Evolutionary conservation across 2,329 filamentous ascomycete genomes (phyloP), one percentile per base, ranked within the genome.

Genomic region (Sordariomycetes sp.): DNA sequence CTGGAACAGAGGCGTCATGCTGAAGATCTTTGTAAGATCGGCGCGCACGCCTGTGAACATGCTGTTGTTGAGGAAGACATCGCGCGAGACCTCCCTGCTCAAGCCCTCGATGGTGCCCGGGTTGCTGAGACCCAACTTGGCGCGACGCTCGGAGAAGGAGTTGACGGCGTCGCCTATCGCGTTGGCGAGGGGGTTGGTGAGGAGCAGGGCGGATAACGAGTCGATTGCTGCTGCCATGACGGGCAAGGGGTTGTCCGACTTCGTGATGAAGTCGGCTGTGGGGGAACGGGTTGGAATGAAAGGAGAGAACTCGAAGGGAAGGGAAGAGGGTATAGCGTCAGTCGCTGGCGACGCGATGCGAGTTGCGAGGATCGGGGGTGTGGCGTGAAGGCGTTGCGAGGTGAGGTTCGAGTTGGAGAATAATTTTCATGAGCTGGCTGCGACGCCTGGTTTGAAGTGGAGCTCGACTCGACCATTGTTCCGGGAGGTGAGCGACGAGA

Each of bases 11-110:
- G 92, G 92, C 38, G 80, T 77, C 59, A 94, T 77, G 72, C 87
- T 92, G 66, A 96, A 94, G 55, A 86, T 80, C 72, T 95, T 96
- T 57, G 87, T 95, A 57, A 96, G 70, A 63, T 98, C 92, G 59
- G 90, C 93, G 57, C 90, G 85, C 59, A 98, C 75, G 52, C 92
- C 92, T 29, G 86, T 84, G 70, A 98, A 96, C 79, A 92, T 93
- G 61, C 86, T 84, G 70, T 95, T 94, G 66, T 82, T 92, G 53
- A 95, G 78, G 58, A 96, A 82, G 49, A 95, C 88, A 74, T 95
- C 88, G 64, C 88, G 87, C 68, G 93, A 82, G 42, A 95, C 87
- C 69, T 98, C 92, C 58, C 83, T 81, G 48, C 83, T 76, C 58
- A 94, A 80, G 54, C 79, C 80, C 64, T 98, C 92, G 46, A 95